Evolutionary conservation across 805 yeast species (phyloP), one percentile per base, ranked within the genome.

Genomic region (Candida tammaniensis): DNA sequence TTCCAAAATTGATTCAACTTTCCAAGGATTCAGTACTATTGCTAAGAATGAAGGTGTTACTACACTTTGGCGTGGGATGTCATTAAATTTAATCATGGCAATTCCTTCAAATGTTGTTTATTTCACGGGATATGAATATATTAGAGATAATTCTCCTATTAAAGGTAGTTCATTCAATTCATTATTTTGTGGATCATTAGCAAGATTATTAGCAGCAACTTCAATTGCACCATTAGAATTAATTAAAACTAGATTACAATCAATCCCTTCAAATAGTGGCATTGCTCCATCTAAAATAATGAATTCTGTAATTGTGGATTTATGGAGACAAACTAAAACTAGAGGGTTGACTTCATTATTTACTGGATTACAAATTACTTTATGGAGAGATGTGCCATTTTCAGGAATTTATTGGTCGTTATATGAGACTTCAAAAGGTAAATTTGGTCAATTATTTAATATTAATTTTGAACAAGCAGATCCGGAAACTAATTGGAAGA

Each of bases 321-420:
- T 82, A 18, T 54, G 53, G 31, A 48, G 54, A 3, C 79, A 82
- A 48, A 61, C 86, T 4, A 55, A 61, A 24, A 40, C 52, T 1
- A 68, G 70, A 10, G 98, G 98, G 0, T 40, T 74, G 2, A 56
- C 61, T 2, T 72, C 87, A 0, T 56, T 93, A 13, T 93, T 88
- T 70, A 80, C 82, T 36, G 98, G 98, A 0, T 64, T 93, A 15
- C 79, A 83, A 25, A 71, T 93, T 24, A 93, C 98, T 0, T 68
- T 93, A 11, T 91, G 96, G 96, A 72, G 98, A 59, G 98, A 93
- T 56, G 98, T 91, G 0, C 98, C 98, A 1, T 93, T 93, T 55
- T 82, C 94, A 42, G 97, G 95, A 1, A 80, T 91, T 1, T 93
- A 93, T 59, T 93, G 98, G 98, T 76, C 86, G 8, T 73, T 82